Evolutionary conservation across 306 rosid species (phyloP), one percentile per base, ranked within the genome.

Genomic region (Acacia confusa): DNA sequence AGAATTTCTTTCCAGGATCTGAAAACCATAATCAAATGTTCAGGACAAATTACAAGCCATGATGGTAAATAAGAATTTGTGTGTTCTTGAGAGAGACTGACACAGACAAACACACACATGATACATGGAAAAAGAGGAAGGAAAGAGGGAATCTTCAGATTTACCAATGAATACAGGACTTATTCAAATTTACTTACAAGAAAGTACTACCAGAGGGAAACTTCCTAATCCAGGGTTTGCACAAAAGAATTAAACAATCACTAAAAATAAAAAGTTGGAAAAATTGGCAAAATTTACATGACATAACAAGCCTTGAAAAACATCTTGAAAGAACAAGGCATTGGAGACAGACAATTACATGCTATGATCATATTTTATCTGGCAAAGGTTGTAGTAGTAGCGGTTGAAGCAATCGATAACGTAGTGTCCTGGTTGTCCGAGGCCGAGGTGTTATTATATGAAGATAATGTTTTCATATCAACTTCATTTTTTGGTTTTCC

Each of bases 401-500:
- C 73, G n/a, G 87, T 84, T 68, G 94, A 85, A 68, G 83, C 2
- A 53, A 53, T 76, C 24, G 87, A 74, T 81, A 88, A 57, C 57
- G 92, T 82, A 72, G 57, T 53, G 48, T 86, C 92, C 9, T 48
- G 88, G 76, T 75, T 78, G 68, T 88, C 89, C 36, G 87, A 90
- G 41, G 90, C 34, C 28, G 97, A 86, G 58, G 86, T 82, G 32
- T 45, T 77, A 77, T 81, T 77, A 69, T 78, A 60, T 34, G 90
- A 63, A 67, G 86, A 78, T 25, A 76, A 2, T 40, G 45, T 74
- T 73, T 24, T 79, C 76, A 19, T 7, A 30, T 82, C 80, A 16
- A 30, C 78, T 71, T 47, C 78, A 48, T 63, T 76, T 84, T 76
- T 84, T 52, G 44, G 66, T 2, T 84, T 84, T 19, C 24, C 48